Evolutionary conservation across 2,329 filamentous ascomycete species (phyloP), one percentile per base, ranked within the genome.

Genomic region (Penicillium sp.): DNA sequence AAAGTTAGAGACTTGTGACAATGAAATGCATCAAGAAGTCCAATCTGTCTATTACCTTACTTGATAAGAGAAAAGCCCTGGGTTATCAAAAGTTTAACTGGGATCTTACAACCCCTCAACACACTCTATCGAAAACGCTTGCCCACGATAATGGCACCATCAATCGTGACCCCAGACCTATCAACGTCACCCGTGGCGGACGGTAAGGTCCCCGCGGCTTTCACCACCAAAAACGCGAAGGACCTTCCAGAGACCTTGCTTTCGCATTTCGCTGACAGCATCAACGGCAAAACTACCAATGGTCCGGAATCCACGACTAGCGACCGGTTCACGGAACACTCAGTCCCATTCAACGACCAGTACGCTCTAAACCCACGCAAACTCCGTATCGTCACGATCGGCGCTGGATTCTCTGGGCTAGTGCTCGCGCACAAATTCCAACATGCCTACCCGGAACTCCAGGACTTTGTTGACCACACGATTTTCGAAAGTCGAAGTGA

Each of bases 401-500:
- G 62, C 11, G 62, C 62, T 2, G 62, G 62, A 1, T 63, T 62
- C 37, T 72, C 70, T 5, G 75, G 72, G 1, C 65, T 78, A 58
- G 68, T 69, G 31, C 61, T 78, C 22, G 74, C 75, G 3, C 70
- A 77, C 58, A 76, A 76, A 57, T 61, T 78, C 46, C 69, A 76
- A 52, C 69, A 76, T 54, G 67, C 71, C 42, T 67, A 72, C n/a
- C 55, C 72, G 20, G 45, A 48, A 7, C 45, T 48, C 18, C 61
- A 70, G 13, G 66, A 71, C 20, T 62, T 67, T 18, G 64, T 76
- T 31, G 70, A 73, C 5, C 67, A 75, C 44, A 66, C 71, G 1
- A 75, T 80, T 50, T 80, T 78, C 52, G 78, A 80, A 61, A 55
- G 51, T 72, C 74, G 57, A 68, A 72, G 48, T 13, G 63, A 64